phyloP scores from a whole-genome alignment of 768 basidiomycete genomes.

The Xanthoconium purpureum region DNA sequence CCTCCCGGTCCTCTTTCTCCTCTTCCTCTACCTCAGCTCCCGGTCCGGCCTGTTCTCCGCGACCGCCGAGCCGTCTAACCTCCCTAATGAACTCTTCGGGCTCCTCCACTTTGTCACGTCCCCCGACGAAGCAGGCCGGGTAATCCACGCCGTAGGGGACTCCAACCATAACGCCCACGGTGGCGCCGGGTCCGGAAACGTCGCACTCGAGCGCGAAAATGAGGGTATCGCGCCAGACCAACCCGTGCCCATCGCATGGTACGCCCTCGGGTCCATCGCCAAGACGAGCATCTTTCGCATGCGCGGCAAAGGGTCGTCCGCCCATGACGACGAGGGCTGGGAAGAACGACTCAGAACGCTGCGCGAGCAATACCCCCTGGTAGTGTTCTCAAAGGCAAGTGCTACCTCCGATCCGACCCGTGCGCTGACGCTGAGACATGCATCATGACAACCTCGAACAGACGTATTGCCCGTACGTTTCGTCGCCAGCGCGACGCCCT shows the following conservation, averaged over 20 bases:
- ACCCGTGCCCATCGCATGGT: constrained; percentile 51
- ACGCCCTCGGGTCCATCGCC: constrained; percentile 42
- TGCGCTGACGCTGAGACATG: no score
- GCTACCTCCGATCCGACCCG: neutral
- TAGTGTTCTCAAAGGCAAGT: constrained; percentile 78
- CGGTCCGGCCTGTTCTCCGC: constrained; percentile 36
- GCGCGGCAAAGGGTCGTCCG: constrained; percentile 16
- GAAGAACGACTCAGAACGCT: constrained; percentile 38
- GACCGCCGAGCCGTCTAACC: constrained; percentile 39
- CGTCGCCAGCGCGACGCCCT: constrained; percentile 7
- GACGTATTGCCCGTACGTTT: constrained; percentile 71
- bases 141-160: constrained; percentile 22
- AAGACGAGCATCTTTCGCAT: neutral
- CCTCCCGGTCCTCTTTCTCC: constrained; percentile 33
- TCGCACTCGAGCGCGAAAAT: neutral
- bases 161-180: neutral
- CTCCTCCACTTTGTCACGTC: constrained; percentile 64
- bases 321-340: constrained; percentile 24
- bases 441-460: neutral
- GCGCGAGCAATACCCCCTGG: constrained; percentile 53
- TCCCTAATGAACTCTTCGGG: constrained; percentile 61
- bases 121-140: constrained; percentile 20
- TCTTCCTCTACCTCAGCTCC: constrained; percentile 39
- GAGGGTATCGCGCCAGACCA: constrained; percentile 41
- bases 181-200: neutral